Evolutionary conservation across 164 flowering plant genomes (phyloP).

Genomic region (Macadamia integrifolia): DNA sequence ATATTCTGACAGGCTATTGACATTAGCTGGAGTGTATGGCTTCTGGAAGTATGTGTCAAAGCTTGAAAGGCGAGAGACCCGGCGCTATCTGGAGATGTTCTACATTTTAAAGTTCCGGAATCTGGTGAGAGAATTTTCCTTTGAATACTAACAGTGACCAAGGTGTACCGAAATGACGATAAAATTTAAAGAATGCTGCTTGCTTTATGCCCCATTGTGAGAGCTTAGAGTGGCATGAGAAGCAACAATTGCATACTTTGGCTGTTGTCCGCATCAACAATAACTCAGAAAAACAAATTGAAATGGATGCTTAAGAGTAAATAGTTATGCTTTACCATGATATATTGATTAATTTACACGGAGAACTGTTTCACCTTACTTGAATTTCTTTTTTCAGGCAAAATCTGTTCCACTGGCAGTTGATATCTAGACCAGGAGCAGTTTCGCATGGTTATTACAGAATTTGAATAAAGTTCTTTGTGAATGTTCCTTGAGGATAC

Average conservation of each 20-base stretch:
- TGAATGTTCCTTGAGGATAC: too few species aligned
- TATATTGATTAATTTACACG: neutral
- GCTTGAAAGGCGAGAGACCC: conserved; percentile 92
- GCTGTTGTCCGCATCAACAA: neutral
- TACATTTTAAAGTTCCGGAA: conserved; percentile 85
- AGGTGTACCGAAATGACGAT: neutral
- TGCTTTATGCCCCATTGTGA: neutral
- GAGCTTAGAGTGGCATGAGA: neutral
- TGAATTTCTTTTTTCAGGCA: conserved; percentile 39
- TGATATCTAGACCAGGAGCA: conserved; percentile 25
- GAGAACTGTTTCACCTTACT: neutral
- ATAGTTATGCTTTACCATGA: neutral
- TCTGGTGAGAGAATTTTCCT: conserved; percentile 45
- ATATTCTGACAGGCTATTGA: conserved; percentile 89
- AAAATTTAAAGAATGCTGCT: neutral
- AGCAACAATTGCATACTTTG: neutral
- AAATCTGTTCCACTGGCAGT: conserved; percentile 58
- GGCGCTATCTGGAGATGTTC: conserved; percentile 96
- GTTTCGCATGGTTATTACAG: neutral
- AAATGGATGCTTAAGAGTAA: neutral
- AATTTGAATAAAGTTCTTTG: neutral
- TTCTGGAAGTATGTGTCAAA: conserved; percentile 98
- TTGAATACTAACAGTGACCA: neutral
- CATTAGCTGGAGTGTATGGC: conserved; percentile 90
- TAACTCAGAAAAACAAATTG: neutral